These are phyloP conservation scores for Acanthamoeba rhysodes DNA, from an alignment of 208 protist genomes.

Conservation along the genomic window DNA sequence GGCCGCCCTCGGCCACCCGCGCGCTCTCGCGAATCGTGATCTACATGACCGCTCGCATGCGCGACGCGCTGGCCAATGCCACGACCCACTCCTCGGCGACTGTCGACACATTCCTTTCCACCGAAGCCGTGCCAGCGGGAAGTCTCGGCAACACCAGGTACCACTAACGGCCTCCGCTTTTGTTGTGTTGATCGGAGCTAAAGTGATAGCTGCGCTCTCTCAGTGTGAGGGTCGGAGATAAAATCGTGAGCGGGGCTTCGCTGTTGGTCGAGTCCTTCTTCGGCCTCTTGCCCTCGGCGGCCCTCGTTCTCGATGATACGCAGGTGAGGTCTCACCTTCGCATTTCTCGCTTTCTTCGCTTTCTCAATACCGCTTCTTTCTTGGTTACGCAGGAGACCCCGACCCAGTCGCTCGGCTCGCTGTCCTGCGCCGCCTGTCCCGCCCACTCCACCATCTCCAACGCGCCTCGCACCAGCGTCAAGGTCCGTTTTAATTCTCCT, in stretches of 20 bases:
- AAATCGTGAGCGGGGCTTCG: background rate
- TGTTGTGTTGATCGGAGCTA: background rate
- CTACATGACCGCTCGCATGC: conserved; percentile 17
- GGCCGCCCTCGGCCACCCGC: background rate
- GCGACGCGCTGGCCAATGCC: background rate
- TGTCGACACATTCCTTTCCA: background rate
- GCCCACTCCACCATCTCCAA: conserved; percentile 35
- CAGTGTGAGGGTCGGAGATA: background rate
- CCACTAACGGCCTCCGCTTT: background rate
- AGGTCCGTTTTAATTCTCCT: background rate
- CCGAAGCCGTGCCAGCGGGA: background rate
- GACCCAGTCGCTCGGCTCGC: background rate
- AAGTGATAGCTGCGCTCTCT: background rate
- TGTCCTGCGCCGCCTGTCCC: background rate
- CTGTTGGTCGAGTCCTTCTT: background rate
- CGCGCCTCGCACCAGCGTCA: conserved; percentile 11
- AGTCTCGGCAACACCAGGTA: background rate
- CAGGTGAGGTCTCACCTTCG: background rate
- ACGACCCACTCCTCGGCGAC: background rate
- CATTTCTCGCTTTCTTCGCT: background rate
- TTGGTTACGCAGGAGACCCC: background rate
- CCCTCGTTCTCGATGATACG: background rate
- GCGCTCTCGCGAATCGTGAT: conserved; percentile 3
- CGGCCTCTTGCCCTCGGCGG: conserved; percentile 19
- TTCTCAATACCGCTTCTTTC: background rate